Evolutionary conservation across 2,329 filamentous ascomycete species (phyloP), one percentile per base, ranked within the genome.

Genomic region (Fusarium papillatum): DNA sequence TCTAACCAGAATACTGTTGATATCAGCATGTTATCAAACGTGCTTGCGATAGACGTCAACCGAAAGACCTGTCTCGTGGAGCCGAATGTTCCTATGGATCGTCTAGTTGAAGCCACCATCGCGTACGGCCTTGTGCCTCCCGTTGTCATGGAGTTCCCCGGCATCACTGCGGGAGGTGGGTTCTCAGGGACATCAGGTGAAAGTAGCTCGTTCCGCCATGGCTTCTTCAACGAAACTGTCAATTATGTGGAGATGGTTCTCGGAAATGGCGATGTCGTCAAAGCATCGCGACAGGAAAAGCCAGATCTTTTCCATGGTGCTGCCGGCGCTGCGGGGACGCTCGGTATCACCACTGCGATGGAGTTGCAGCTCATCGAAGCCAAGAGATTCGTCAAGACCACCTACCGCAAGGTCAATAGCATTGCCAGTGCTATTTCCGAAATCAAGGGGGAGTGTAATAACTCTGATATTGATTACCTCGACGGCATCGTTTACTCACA

Each of bases 121-220:
- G 81, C 83, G 7, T 79, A 90, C 61, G 89, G 89, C 0, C 83
- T 94, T 0, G 82, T 94, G 1, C 74, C 92, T 89, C 89, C 88
- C 0, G 91, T 94, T 0, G 91, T 94, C 6, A 93, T 94, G 90
- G 93, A 94, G 77, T 92, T 94, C 62, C 92, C 92, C 0, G 91
- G 91, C 0, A 94, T 94, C 73, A 94, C 93, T 0, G 90, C 89
- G 0, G 93, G 92, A 17, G 92, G 93, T 4, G 92, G 91, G 0
- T 94, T 92, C 79, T 88, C 91, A 1, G 93, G 92, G 2, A 93
- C 92, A 0, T 89, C 90, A 0, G 92, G 92, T 4, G 93, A 94
- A 80, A 93, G 91, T 80, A 91, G 88, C 71, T 93, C 90, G 0
- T 94, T 93, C 80, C 88, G 87, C 16, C 87, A 92, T 78, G 93